A percentile compares a stretch with the other conserved stretches of the same genome.
Conservation (phyloP, 2,329 filamentous ascomycete species). For the Rhinocladiella mackenziei region DNA sequence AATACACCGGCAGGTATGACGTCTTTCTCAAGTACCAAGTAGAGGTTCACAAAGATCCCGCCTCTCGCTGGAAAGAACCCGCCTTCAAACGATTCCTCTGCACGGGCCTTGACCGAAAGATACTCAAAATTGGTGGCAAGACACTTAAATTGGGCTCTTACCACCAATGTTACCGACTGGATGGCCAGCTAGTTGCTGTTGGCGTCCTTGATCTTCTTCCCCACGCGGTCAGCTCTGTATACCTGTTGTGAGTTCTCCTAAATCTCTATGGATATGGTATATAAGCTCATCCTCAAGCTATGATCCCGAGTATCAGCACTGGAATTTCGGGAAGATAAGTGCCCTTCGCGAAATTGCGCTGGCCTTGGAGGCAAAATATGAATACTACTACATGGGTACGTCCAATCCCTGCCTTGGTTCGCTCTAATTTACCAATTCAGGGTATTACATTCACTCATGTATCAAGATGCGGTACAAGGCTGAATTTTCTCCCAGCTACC, state of each 20-base stretch:
- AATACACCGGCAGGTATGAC: constrained; percentile 36
- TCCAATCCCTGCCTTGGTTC: not conserved
- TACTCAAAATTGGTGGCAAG: constrained; percentile 35
- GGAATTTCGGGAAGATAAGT: constrained; percentile 60
- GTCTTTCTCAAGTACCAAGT: constrained; percentile 48
- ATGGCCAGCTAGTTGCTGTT: constrained; percentile 48
- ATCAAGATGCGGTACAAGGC: constrained; percentile 52
- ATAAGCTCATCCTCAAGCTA: constrained; percentile 41
- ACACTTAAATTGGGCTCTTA: constrained; percentile 47
- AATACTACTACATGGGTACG: constrained; percentile 63
- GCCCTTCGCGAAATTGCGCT: constrained; percentile 58
- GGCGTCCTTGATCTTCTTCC: constrained; percentile 48
- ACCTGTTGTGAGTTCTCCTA: constrained; percentile 42
- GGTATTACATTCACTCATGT: constrained; percentile 60
- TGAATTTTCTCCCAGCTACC: constrained; percentile 44
- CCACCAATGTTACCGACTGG: constrained; percentile 50
- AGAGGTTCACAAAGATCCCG: constrained; percentile 44
- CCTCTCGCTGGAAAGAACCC: constrained; percentile 41
- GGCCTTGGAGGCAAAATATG: constrained; percentile 51
- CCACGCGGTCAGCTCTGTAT: constrained; percentile 48
- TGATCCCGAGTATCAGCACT: constrained; percentile 57
- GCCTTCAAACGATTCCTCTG: constrained; percentile 49
- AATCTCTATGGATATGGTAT: not conserved
- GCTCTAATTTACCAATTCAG: constrained; percentile 30
- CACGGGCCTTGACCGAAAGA: constrained; percentile 42